Conservation (phyloP, 306 rosid genomes). For the Glycine soja region DNA sequence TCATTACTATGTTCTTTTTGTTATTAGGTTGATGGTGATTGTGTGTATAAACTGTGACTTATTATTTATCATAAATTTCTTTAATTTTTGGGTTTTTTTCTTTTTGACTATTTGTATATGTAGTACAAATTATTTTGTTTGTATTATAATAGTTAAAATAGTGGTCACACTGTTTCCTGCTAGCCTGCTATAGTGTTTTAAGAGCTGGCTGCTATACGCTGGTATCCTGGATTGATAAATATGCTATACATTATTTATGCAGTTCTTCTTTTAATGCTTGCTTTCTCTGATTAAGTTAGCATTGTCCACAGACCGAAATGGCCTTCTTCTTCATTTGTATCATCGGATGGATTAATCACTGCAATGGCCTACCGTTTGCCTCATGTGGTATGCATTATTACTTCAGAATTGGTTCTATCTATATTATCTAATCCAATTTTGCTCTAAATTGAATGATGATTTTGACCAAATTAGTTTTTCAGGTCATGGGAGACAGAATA, state of each 20-base stretch:
- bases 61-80: background rate
- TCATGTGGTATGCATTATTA: conserved; percentile 74
- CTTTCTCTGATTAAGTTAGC: conserved; percentile 52
- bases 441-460: conserved; percentile 48
- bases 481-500: conserved; percentile 99
- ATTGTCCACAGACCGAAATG: conserved; percentile 85
- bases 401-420: conserved; percentile 40
- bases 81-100: background rate
- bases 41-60: background rate
- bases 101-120: background rate
- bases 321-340: conserved; percentile 93
- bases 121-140: background rate
- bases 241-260: conserved; percentile 17
- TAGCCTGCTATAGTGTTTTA: background rate
- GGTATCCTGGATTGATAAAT: background rate
- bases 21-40: background rate
- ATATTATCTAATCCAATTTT: conserved; percentile 26
- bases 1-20: background rate
- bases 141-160: background rate
- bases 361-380: conserved; percentile 99
- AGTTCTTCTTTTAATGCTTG: conserved; percentile 23
- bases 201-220: background rate
- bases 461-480: conserved; percentile 56
- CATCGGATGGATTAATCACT: conserved; percentile 88
- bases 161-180: background rate